Evolutionary conservation across 371 early-diverging fungal species (phyloP).

Genomic region (Zychaea mexicana): DNA sequence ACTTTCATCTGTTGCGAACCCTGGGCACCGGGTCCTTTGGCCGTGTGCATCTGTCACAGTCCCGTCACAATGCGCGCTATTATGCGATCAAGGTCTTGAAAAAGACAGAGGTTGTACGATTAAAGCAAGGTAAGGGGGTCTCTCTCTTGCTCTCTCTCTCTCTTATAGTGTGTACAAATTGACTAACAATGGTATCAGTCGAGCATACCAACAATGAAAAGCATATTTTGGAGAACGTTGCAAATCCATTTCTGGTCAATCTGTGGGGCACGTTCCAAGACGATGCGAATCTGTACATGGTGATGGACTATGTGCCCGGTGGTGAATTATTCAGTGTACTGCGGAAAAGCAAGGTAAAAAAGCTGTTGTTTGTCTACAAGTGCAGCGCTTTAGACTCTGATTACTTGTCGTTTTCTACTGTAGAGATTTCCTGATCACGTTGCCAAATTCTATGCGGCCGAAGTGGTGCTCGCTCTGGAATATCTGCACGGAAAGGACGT

Average conservation of each 20-base stretch:
- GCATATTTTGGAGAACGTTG: slow-evolving; percentile 83
- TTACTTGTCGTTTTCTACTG: no score
- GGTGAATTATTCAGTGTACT: slow-evolving; percentile 93
- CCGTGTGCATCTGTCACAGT: slow-evolving; percentile 91
- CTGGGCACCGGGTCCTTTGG: slow-evolving; percentile 99
- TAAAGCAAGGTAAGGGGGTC: slow-evolving; percentile 72
- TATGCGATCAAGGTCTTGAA: slow-evolving; percentile 98
- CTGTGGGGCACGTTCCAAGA: slow-evolving; percentile 91
- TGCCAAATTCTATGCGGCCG: slow-evolving; percentile 82
- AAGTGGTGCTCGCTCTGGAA: slow-evolving; percentile 76
- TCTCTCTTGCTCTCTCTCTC: no score
- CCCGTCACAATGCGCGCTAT: slow-evolving; percentile 72
- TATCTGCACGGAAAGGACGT: slow-evolving; percentile 89
- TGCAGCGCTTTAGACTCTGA: no score
- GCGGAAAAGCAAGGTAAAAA: slow-evolving; percentile 61
- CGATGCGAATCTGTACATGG: slow-evolving; percentile 83
- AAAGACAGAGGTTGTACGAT: slow-evolving; percentile 90
- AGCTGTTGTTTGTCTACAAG: no score
- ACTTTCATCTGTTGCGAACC: slow-evolving; percentile 74
- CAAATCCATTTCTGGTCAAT: slow-evolving; percentile 94
- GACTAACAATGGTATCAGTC: no score
- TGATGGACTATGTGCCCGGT: slow-evolving; percentile 97
- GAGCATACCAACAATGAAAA: slow-evolving; percentile 98
- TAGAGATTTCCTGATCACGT: slow-evolving; percentile 87
- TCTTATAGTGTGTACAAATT: no score